Base-by-base conservation (phyloP, 177 flowering plant genomes). In the Vitis hybrid region DNA sequence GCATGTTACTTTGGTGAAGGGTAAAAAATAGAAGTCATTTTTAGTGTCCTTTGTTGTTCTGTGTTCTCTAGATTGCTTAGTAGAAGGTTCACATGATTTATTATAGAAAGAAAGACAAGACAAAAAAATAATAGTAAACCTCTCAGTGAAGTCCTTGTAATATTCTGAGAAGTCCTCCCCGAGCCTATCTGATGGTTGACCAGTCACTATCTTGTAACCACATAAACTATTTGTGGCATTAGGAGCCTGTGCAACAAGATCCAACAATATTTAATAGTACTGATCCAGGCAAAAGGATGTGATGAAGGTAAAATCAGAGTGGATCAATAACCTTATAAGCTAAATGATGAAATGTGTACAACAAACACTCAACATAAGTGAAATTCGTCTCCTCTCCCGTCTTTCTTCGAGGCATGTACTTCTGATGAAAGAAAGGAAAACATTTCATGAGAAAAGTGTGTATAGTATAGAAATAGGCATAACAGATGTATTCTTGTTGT, bases 201-300 rank as follows among this genome's bases (percentile, higher is more conserved):
- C 99, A 75, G 98, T 95, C 64, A 95, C 98, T 75, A 95, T 94
- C 82, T 92, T 95, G 86, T 92, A 94, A 58, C 98, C 99, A 79
- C 98, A 93, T 54, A 94, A 81, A 79, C 99, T 87, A 73, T 95
- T 95, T 54, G 97, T 92, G 53, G 98, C 96, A 87, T 95, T 95
- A 50, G 99, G 99, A 70, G 92, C 91, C 99, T 95, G 79, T 62
- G 57, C 14, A 33, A 71, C 2, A 67, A 59, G 19, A 64, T 50
- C 15, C 49, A 73, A 50, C 19, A 67, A 65, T 58, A 65, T 50
- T 50, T 47, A 57, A 61, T 55, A 73, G 47, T 1, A 65, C 68
- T 1, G n/a, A 19, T 2, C 11, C 70, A 71, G 14, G 62, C n/a
- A n/a, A 59, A 68, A 59, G 18, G 3, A 64, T 9, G 14, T 4